A percentile compares a stretch with the other conserved stretches of the same genome.
Evolutionary conservation across 1,284 basidiomycete species (phyloP).

Genomic region (Tilletia horrida): DNA sequence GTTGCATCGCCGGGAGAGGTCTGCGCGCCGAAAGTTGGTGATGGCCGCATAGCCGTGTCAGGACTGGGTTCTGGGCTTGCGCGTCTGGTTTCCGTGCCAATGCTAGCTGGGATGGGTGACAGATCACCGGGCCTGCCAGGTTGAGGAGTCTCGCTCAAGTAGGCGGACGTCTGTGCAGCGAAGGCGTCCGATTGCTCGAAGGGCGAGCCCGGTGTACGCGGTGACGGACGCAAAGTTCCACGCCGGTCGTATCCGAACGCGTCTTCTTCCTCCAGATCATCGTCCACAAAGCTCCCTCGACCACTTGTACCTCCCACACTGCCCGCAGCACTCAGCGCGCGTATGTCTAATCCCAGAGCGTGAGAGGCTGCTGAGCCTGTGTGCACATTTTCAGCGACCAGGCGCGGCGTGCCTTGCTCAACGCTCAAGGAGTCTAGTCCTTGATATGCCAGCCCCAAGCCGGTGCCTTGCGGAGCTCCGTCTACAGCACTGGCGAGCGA

Average conservation of each 20-base stretch:
- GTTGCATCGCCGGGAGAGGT: too few relatives aligned
- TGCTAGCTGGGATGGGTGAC: not conserved
- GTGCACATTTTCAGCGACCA: too few relatives aligned
- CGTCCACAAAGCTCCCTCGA: slow-evolving; percentile 8
- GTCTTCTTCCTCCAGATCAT: slow-evolving; percentile 8
- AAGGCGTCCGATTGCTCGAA: not conserved
- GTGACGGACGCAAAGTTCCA: not conserved
- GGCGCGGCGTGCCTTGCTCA: too few relatives aligned
- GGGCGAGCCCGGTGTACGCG: not conserved
- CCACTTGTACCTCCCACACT: slow-evolving; percentile 6
- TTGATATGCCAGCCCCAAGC: too few relatives aligned
- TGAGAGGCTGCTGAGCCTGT: not conserved
- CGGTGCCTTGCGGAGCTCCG: too few relatives aligned
- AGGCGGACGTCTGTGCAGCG: not conserved
- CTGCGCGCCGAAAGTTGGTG: not conserved
- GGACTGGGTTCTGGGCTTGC: not conserved
- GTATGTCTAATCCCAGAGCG: not conserved
- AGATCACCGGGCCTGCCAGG: not conserved
- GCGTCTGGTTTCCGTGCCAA: not conserved
- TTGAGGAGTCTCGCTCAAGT: not conserved
- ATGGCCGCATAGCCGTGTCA: not conserved
- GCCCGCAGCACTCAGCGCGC: not conserved
- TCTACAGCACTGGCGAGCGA: too few relatives aligned
- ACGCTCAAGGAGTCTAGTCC: too few relatives aligned
- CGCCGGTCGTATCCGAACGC: slow-evolving; percentile 11